Evolutionary conservation across 164 flowering plant species (phyloP).

Genomic region (Kalanchoe fedtschenkoi): DNA sequence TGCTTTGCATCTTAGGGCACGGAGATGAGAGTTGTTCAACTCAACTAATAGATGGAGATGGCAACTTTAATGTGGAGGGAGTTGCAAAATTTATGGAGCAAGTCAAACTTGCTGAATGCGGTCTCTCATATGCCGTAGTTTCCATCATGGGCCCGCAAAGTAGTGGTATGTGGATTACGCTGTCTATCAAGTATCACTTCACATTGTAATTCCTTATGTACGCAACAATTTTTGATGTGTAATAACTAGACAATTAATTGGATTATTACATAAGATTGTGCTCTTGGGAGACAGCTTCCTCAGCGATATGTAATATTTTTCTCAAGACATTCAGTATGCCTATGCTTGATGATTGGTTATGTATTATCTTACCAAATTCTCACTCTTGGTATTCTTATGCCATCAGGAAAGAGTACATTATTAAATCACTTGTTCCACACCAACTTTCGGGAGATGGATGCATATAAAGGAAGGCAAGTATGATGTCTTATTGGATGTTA

Average conservation of each 20-base stretch:
- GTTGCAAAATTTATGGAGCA: constrained; percentile 57
- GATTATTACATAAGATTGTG: too few species aligned
- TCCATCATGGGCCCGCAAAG: constrained; percentile 99
- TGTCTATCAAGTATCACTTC: too few species aligned
- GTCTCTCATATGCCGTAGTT: constrained; percentile 90
- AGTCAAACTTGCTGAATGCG: constrained; percentile 68
- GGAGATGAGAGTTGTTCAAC: constrained; percentile 46
- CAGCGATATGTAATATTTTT: too few species aligned
- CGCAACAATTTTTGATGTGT: background rate
- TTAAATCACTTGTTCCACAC: constrained; percentile 72
- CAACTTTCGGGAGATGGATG: constrained; percentile 95
- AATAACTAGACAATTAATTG: background rate
- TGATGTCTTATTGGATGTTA: background rate
- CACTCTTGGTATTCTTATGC: constrained; percentile 9
- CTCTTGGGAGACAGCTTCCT: too few species aligned
- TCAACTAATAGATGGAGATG: constrained; percentile 93
- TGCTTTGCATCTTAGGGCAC: constrained; percentile 18
- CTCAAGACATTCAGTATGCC: background rate
- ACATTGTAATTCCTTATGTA: background rate
- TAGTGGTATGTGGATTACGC: constrained; percentile 57
- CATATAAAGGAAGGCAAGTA: constrained; percentile 76
- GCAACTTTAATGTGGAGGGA: constrained; percentile 58
- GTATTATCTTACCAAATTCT: background rate
- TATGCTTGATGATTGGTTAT: background rate
- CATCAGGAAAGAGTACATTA: constrained; percentile 86